Evolutionary conservation across 768 basidiomycete species (phyloP), one percentile per base, ranked within the genome.

Genomic region (Trametes maxima): DNA sequence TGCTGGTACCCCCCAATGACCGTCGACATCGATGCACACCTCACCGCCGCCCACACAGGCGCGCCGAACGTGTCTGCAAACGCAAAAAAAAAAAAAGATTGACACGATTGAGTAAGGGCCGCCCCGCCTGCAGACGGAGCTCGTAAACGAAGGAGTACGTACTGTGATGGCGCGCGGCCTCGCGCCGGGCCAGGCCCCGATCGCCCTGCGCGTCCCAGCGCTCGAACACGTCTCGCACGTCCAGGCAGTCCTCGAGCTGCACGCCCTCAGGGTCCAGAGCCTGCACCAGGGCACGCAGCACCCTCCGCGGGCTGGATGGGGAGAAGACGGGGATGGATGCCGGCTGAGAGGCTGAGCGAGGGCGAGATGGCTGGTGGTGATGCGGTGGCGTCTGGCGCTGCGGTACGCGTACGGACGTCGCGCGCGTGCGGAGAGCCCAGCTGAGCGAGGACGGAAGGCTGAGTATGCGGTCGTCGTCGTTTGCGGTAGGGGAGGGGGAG

Each of bases 1-100:
- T 80, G 75, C 43, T 72, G 72, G 37, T 72, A 74, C 17, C 78
- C 78, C 3, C 73, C 74, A 2, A 80, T 65, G 28, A 72, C 60
- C 17, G 77, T 72, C 14, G 69, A 57, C 3, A 72, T 66, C 17
- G 77, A 73, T 1, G 76, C 74, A 35, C 71, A 69, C 14, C 72
- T 56, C 8, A 77, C 58, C 5, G 75, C 69, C 17, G 77, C 72
- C 16, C 72, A 68, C 44, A 80, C 67, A 0, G 75, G 66, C n/a
- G 73, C 65, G 0, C 75, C 77, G 51, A 80, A 76, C 8, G 74
- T 72, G 25, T 70, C 79, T 80, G 51, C 12, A 24, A 13, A 37
- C 3, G 13, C n/a, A 17, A 0, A 17, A 55, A 7, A 22, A 5
- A 22, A 33, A 17, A 50, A 19, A 21, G 6, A 16, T 33, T 19